Evolutionary conservation across 2,329 filamentous ascomycete genomes (phyloP).

Genomic region (Pseudogymnoascus sp.): DNA sequence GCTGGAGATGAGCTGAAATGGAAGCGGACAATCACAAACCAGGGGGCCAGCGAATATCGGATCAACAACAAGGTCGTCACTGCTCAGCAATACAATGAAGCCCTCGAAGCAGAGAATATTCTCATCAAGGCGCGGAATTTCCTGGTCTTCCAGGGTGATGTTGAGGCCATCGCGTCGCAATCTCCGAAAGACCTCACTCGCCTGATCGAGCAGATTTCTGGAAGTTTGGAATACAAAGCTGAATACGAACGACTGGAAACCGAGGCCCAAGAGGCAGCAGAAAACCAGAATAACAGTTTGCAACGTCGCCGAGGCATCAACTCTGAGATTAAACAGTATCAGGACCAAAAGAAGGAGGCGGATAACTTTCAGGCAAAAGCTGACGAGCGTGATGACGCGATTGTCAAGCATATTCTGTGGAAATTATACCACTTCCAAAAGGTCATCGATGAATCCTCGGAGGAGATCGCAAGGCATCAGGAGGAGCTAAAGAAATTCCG

Average conservation of each 20-base stretch:
- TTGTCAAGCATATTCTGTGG: constrained; percentile 91
- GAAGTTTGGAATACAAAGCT: constrained; percentile 86
- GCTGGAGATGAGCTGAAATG: constrained; percentile 90
- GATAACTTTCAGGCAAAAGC: constrained; percentile 89
- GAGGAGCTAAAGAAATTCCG: constrained; percentile 90
- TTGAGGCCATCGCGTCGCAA: constrained; percentile 93
- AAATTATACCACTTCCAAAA: constrained; percentile 94
- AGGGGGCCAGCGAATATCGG: constrained; percentile 87
- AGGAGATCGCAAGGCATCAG: constrained; percentile 86
- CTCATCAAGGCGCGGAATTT: constrained; percentile 98
- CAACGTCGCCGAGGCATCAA: constrained; percentile 90
- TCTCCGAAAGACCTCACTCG: constrained; percentile 89
- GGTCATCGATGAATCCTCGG: constrained; percentile 84
- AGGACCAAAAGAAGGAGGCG: constrained; percentile 92
- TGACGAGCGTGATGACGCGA: constrained; percentile 81
- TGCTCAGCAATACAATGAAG: constrained; percentile 87
- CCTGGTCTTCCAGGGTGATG: constrained; percentile 95
- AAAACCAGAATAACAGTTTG: constrained; percentile 83
- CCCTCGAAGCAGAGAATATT: constrained; percentile 89
- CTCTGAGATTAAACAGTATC: constrained; percentile 94
- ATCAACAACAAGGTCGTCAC: constrained; percentile 90
- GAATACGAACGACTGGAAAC: constrained; percentile 89
- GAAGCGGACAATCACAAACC: constrained; percentile 88
- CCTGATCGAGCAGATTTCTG: constrained; percentile 94
- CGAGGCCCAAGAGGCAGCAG: constrained; percentile 77